Base-by-base conservation (phyloP, 208 protist genomes). In the Leptomonas pyrrhocoris region DNA sequence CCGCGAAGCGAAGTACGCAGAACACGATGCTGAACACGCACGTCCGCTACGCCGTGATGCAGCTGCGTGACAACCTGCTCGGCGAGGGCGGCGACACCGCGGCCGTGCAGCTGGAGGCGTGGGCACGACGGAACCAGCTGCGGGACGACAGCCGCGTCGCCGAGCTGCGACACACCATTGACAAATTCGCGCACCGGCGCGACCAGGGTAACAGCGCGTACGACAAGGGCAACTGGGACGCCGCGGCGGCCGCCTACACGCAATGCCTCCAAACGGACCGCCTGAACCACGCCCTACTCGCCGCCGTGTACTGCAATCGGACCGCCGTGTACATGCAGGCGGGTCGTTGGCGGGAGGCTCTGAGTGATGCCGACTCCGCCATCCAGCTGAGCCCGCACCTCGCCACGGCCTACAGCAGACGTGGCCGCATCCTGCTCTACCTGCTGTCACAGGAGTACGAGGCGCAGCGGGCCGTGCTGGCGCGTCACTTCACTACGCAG, bases 321-420 rank as follows among this genome's bases (percentile, higher is more conserved):
- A 83, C 89, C 19, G 88, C 92, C n/a, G 83, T 88, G 40, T 84
- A 79, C 53, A 94, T 94, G 74, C 88, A 96, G 77, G 57, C 67
- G 30, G 80, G 75, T 0, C 73, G 81, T 13, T 94, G 80, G 85
- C 60, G 54, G 7, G 83, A 88, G 30, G 88, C 88, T 0, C 80
- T 93, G 4, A 38, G 49, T 34, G 85, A 94, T 70, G 63, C 80
- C 15, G 67, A 85, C 40, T 55, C 60, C 16, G 79, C 84, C 6
- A 74, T 96, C 58, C 27, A 56, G 3, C 73, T 84, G 43, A 85
- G 86, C 48, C 70, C 64, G 21, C 58, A 73, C n/a, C 84, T 90
- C 70, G 78, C 74, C 51, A 92, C 88, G 43, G 87, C 83, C 27
- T 84, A 84, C 49, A 71, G 81, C 23, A 68, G 87, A 15, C 80